These are phyloP conservation scores for Galeopsis tetrahit DNA, from an alignment of 257 asterid genomes.

Conservation along the genomic window DNA sequence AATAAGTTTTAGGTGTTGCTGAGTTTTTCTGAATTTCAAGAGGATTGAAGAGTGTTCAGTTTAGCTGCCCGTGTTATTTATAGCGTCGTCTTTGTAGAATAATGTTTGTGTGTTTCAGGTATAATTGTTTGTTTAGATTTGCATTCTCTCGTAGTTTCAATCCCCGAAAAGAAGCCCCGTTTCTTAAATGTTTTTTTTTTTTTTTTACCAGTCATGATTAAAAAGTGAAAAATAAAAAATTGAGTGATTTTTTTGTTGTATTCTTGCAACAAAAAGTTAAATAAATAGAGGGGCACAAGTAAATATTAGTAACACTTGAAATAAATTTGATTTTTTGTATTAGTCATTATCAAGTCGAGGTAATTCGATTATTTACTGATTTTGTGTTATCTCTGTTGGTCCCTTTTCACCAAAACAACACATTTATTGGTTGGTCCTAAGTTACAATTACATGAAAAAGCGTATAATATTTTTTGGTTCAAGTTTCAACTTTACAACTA, in stretches of 20 bases:
- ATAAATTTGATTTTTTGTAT: background rate
- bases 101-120: background rate
- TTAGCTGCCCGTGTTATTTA: constrained; percentile 17
- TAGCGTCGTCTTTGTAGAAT: constrained; percentile 10
- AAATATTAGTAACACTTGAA: background rate
- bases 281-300: background rate
- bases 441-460: too few species aligned
- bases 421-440: too few species aligned
- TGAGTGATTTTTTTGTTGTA: too few species aligned
- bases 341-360: background rate
- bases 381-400: too few species aligned
- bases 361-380: too few species aligned
- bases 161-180: too few species aligned
- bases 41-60: constrained; percentile 23
- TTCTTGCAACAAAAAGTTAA: background rate
- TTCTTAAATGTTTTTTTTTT: too few species aligned
- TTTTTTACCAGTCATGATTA: too few species aligned
- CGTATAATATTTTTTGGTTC: too few species aligned
- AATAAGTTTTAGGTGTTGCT: background rate
- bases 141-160: background rate
- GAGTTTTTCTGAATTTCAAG: constrained; percentile 21
- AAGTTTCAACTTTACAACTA: background rate
- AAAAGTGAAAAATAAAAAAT: too few species aligned
- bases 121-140: background rate
- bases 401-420: background rate